phyloP scores from a whole-genome alignment of 2,329 filamentous ascomycete genomes.

The Thelonectria discophora region DNA sequence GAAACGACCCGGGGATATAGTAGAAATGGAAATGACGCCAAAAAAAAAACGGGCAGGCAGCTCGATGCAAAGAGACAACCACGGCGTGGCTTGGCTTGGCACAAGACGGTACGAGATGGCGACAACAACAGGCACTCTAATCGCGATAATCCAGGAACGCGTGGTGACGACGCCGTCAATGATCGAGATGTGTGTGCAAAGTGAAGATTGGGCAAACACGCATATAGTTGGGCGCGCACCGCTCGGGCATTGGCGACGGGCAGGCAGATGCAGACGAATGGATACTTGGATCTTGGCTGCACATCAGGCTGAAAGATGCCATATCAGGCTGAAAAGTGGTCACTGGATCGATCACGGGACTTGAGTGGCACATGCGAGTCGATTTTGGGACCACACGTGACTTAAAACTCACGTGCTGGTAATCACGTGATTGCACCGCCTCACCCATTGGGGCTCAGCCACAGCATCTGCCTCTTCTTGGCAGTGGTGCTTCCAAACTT shows the following conservation, averaged over 20 bases:
- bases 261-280: slow-evolving; percentile 37
- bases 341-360: slow-evolving; percentile 33
- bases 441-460: slow-evolving; percentile 15
- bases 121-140: slow-evolving; percentile 38
- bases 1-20: slow-evolving; percentile 5
- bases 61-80: slow-evolving; percentile 27
- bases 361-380: not conserved
- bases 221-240: slow-evolving; percentile 41
- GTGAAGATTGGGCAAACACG: slow-evolving; percentile 36
- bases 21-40: slow-evolving; percentile 20
- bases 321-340: slow-evolving; percentile 37
- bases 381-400: not conserved
- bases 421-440: slow-evolving; percentile 17
- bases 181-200: slow-evolving; percentile 32
- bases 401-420: slow-evolving; percentile 11
- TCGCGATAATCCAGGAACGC: slow-evolving; percentile 34
- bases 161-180: slow-evolving; percentile 31
- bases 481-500: too few species aligned
- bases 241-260: slow-evolving; percentile 41
- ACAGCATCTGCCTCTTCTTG: not conserved
- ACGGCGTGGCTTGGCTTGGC: slow-evolving; percentile 32
- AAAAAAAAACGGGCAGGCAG: slow-evolving; percentile 28
- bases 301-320: slow-evolving; percentile 37
- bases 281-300: slow-evolving; percentile 25
- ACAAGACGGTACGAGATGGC: slow-evolving; percentile 37